Evolutionary conservation across 2,329 filamentous ascomycete species (phyloP), one percentile per base, ranked within the genome.

Genomic region (Penicillium vulpinum): DNA sequence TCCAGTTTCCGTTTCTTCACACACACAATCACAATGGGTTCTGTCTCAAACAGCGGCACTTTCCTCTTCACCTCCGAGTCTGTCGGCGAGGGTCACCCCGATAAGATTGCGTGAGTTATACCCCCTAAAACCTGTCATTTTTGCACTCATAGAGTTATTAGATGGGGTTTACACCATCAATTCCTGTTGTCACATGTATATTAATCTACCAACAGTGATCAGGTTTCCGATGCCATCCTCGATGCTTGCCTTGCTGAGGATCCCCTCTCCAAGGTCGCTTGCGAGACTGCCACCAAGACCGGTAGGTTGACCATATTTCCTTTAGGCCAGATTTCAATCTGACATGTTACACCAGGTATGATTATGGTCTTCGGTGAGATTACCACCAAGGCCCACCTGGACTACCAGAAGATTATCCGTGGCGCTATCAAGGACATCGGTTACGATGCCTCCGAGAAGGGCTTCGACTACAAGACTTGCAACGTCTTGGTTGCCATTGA

Each of bases 401-500:
- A 99, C 85, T 99, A 97, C 89, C 94, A 99, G 81, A 96, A 92
- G 84, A 85, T 97, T 72, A 91, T 99, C 78, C 93, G 94, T 78
- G 80, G 88, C 65, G 87, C 92, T 76, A 92, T 99, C 86, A 93
- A 96, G 87, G 93, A 96, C 76, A 99, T 99, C 75, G 94, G 94
- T 72, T 99, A 97, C 81, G 94, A 99, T 81, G 86, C 89, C 80
- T 97, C 94, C 55, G 84, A 85, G 72, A 99, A 99, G 88, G 94
- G 94, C 63, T 99, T 99, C 81, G 94, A 99, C 84, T 96, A 97
- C 91, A 97, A 97, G 89, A 99, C 94, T 69, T 93, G 90, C 84
- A 97, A 97, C 84, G 86, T 99, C 74, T 88, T 97, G 70, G 92
- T 97, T 72, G 94, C 93, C 81, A 97, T 99, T 79, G 94, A 99